Evolutionary conservation across 805 yeast genomes (phyloP).

Genomic region (Zygoascus flipseniorum): DNA sequence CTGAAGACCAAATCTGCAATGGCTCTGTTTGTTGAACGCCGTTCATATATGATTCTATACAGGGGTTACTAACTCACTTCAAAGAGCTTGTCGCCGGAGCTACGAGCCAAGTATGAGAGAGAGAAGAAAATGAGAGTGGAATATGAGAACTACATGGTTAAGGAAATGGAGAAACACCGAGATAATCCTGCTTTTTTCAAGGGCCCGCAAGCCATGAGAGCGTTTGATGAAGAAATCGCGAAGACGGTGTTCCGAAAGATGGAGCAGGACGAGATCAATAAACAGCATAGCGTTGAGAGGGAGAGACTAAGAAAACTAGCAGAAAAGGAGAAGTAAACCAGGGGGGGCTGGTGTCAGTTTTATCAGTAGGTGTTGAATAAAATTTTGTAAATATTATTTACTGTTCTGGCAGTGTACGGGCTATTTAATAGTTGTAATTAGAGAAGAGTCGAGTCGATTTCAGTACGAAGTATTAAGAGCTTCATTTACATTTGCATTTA

Average conservation of each 20-base stretch:
- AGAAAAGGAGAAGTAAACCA: slow-evolving; percentile 15
- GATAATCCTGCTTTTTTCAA: slow-evolving; percentile 27
- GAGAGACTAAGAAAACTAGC: slow-evolving; percentile 17
- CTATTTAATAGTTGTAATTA: no score
- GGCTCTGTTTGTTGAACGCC: background rate
- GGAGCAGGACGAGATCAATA: slow-evolving; percentile 10
- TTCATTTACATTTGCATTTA: no score
- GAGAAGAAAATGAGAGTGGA: slow-evolving; percentile 12
- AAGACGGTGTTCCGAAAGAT: slow-evolving; percentile 19
- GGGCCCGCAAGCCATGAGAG: slow-evolving; percentile 21
- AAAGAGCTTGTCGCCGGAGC: slow-evolving; percentile 47
- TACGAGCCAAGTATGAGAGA: slow-evolving; percentile 52
- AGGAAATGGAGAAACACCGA: slow-evolving; percentile 10
- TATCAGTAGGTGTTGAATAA: no score
- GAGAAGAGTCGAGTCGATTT: no score
- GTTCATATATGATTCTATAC: background rate
- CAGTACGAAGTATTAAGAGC: no score
- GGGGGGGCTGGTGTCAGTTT: background rate
- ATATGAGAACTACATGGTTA: slow-evolving; percentile 17
- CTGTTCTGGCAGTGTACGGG: no score
- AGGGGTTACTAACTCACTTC: background rate
- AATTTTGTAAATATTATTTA: no score
- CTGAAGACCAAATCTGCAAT: no score
- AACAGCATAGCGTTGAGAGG: slow-evolving; percentile 14
- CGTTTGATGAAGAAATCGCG: slow-evolving; percentile 19